Evolutionary conservation across 345 rosid genomes (phyloP), one percentile per base, ranked within the genome.

Genomic region (Salix dunnii): DNA sequence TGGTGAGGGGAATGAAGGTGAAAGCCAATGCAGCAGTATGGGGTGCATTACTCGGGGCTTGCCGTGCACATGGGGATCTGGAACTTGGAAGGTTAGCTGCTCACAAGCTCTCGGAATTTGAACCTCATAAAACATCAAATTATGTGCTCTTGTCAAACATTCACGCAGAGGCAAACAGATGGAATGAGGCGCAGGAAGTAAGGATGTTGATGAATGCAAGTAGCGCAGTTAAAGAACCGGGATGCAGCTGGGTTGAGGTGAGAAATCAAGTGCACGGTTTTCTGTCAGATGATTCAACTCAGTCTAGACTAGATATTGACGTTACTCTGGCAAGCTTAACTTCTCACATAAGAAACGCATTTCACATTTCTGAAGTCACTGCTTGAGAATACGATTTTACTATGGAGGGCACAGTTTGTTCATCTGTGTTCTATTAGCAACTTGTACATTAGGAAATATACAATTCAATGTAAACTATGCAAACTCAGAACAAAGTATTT

Each of bases 241-340:
- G 82, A 17, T 68, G 74, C 77, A 79, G 82, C 62, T 79, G 82
- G 82, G 62, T 79, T 65, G 81, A 78, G 58, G 27, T 78, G 12
- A 48, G 67, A 40, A 78, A 72, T 55, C 72, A 72, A 21, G 76
- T 78, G 17, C 60, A 67, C 66, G 25, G 67, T 20, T 78, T 78
- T 67, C 67, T 72, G 10, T 72, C 76, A 14, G 33, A 60, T 8
- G 71, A 72, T 27, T 78, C 58, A 18, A 65, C 60, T 23, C 49
- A 7, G 67, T 28, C 28, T 8, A 40, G 16, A 53, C 31, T 68
- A 25, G 72, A 60, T 11, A 53, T 40, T 11, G 18, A 25, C 42
- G 13, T n/a, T 70, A 27, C 70, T 11, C 63, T 77, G 42, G 11
- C 46, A 65, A 53, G 72, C 51, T 77, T 78, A 58, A 38, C 48